Evolutionary conservation across 306 rosid genomes (phyloP).

Genomic region (Comarum palustre): DNA sequence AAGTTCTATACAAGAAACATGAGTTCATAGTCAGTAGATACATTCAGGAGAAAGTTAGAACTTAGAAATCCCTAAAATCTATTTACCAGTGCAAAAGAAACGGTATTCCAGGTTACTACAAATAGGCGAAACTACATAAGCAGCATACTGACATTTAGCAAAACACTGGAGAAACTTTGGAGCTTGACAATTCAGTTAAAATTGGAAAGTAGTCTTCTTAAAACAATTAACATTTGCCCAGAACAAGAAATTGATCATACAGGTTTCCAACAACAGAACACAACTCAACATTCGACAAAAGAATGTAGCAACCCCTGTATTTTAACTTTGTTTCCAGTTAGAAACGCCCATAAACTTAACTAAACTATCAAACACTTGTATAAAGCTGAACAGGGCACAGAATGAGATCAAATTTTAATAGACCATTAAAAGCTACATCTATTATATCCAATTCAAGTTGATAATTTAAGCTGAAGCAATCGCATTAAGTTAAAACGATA

Average conservation of each 20-base stretch:
- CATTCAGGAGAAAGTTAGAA: too few species aligned
- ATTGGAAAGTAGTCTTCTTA: neutral
- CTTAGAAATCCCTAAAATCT: neutral
- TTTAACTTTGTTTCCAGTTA: neutral
- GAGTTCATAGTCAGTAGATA: neutral
- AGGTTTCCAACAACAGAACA: neutral
- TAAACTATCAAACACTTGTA: neutral
- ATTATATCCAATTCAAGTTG: neutral
- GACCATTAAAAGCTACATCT: slow-evolving; percentile 7
- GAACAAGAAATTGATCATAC: neutral
- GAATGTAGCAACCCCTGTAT: neutral
- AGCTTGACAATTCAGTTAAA: neutral
- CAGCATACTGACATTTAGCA: neutral
- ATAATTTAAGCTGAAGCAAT: neutral
- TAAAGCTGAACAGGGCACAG: neutral
- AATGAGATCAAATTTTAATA: neutral
- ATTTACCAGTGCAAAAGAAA: neutral
- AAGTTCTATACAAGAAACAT: slow-evolving; percentile 11
- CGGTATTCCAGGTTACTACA: neutral
- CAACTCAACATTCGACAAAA: neutral
- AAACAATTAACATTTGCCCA: neutral
- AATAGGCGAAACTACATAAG: too few species aligned
- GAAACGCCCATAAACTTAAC: too few species aligned
- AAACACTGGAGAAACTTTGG: neutral
- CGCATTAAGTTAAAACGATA: neutral